phyloP scores from a whole-genome alignment of 2,329 filamentous ascomycete species.

The Aspergillus cejpii region DNA sequence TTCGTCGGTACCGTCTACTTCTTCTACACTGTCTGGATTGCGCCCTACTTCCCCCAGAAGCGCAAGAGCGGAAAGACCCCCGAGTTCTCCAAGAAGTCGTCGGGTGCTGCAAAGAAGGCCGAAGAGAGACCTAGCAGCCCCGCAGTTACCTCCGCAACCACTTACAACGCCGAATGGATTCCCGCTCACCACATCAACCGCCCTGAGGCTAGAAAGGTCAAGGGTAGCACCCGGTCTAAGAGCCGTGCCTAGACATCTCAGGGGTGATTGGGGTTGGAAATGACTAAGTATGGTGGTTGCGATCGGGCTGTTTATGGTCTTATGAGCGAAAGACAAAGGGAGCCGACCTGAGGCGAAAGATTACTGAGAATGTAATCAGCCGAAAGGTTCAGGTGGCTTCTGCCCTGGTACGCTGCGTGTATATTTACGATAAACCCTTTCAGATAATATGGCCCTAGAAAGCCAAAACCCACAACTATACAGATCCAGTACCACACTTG shows the following conservation, averaged over 20 bases:
- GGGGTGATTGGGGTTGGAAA: slow-evolving; percentile 4
- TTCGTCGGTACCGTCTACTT: slow-evolving; percentile 84
- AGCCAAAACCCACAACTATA: neutral
- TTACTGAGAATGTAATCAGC: slow-evolving; percentile 20
- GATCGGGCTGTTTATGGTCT: slow-evolving; percentile 5
- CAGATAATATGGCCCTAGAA: neutral
- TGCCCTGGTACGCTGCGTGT: slow-evolving; percentile 17
- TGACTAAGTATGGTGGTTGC: slow-evolving; percentile 2
- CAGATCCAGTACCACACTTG: neutral
- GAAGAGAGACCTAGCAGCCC: slow-evolving; percentile 66
- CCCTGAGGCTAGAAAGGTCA: slow-evolving; percentile 61
- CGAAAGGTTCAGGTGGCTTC: slow-evolving; percentile 7
- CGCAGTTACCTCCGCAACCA: slow-evolving; percentile 62
- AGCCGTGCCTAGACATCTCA: slow-evolving; percentile 26
- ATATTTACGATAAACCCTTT: slow-evolving; percentile 17
- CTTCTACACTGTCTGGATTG: slow-evolving; percentile 97
- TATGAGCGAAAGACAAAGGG: slow-evolving; percentile 7
- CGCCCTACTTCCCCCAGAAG: slow-evolving; percentile 87
- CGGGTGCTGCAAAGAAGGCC: slow-evolving; percentile 61
- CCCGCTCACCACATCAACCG: slow-evolving; percentile 82
- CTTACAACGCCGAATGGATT: slow-evolving; percentile 91
- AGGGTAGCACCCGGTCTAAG: slow-evolving; percentile 42
- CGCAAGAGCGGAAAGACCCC: slow-evolving; percentile 53
- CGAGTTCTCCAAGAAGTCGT: slow-evolving; percentile 58
- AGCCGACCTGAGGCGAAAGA: slow-evolving; percentile 9